phyloP scores from a whole-genome alignment of 2,329 filamentous ascomycete species.

The Zasmidium angulare region DNA sequence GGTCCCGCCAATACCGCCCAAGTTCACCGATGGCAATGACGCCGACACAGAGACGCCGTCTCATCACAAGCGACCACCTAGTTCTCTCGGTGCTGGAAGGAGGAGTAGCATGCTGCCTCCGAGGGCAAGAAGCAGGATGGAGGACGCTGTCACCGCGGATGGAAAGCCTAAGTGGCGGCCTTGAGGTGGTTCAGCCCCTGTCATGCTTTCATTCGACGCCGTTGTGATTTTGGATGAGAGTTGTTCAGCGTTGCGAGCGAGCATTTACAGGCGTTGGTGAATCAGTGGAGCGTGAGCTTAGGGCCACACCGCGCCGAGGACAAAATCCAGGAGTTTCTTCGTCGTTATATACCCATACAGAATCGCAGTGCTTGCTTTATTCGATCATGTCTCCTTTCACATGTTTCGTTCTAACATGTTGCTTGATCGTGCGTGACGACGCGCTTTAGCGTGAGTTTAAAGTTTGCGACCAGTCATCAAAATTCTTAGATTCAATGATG shows the following conservation, averaged over 20 bases:
- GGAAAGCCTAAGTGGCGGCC: conserved; percentile 26
- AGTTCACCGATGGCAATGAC: conserved; percentile 28
- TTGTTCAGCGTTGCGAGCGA: neutral
- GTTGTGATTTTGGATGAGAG: neutral
- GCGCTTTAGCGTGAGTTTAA: neutral
- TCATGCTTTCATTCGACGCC: neutral
- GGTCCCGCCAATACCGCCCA: conserved; percentile 8
- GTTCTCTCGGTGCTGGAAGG: conserved; percentile 22
- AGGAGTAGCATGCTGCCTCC: conserved; percentile 22
- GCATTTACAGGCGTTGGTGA: neutral
- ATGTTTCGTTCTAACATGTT: neutral
- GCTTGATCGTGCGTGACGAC: neutral
- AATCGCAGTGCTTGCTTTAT: neutral
- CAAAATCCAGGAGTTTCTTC: too few relatives aligned
- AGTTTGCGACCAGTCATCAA: neutral
- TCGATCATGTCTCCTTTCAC: neutral
- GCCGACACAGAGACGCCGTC: conserved; percentile 29
- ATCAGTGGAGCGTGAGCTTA: neutral
- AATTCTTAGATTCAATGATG: neutral
- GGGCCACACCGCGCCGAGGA: neutral
- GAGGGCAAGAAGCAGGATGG: conserved; percentile 20
- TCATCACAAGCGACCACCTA: conserved; percentile 23
- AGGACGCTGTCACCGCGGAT: conserved; percentile 5
- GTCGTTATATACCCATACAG: neutral
- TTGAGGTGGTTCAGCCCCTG: neutral